Evolutionary conservation across 2,329 filamentous ascomycete species (phyloP).

Genomic region (Apiospora aurea): DNA sequence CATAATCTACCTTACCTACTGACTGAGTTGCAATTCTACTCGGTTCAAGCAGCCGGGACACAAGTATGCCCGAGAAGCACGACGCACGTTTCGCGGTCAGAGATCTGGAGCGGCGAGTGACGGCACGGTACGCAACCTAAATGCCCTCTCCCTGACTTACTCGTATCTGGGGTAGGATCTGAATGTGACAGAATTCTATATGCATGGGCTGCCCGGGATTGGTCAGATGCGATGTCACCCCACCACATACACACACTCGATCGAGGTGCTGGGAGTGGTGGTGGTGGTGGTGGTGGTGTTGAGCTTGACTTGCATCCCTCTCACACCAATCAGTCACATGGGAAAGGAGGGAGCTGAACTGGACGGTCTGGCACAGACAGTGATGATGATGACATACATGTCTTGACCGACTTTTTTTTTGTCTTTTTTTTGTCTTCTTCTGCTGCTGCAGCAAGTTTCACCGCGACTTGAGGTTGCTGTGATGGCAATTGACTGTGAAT

Average conservation of each 20-base stretch:
- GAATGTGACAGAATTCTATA: slow-evolving; percentile 17
- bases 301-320: slow-evolving; percentile 5
- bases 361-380: neutral
- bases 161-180: slow-evolving; percentile 11
- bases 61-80: slow-evolving; percentile 5
- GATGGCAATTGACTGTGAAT: neutral
- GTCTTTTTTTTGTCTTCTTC: neutral
- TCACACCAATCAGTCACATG: slow-evolving; percentile 9
- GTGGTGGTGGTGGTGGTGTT: neutral
- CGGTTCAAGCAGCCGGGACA: neutral
- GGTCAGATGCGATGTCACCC: slow-evolving; percentile 18
- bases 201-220: slow-evolving; percentile 18
- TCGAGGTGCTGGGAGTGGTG: neutral
- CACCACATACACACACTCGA: slow-evolving; percentile 6
- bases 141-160: neutral
- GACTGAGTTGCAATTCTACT: neutral
- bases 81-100: slow-evolving; percentile 2
- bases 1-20: neutral
- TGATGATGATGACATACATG: neutral
- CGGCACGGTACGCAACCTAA: slow-evolving; percentile 17
- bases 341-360: slow-evolving; percentile 2
- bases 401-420: slow-evolving; percentile 14
- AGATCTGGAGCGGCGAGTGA: slow-evolving; percentile 9
- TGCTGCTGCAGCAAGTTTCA: neutral
- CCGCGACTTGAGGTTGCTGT: slow-evolving; percentile 3